These are phyloP conservation scores for Brassica balearica DNA, from an alignment of 441 rosid genomes.

Conservation along the genomic window DNA sequence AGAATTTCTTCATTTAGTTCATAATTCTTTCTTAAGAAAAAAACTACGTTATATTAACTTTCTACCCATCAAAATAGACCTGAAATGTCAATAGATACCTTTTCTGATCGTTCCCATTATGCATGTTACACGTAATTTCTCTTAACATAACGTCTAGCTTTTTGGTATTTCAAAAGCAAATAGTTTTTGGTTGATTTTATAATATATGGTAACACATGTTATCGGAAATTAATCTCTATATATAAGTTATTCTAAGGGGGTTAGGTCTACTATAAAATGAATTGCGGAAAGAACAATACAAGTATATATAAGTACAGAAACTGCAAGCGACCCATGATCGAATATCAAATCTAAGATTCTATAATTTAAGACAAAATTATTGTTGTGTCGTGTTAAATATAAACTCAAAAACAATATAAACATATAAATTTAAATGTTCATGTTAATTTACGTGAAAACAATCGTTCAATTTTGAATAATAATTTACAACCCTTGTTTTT, in stretches of 20 bases:
- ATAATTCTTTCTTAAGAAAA: not conserved
- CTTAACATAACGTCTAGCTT: not conserved
- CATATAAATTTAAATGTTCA: not conserved
- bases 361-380: not conserved
- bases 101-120: constrained; percentile 31
- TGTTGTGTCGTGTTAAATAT: not conserved
- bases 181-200: not conserved
- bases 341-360: not conserved
- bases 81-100: constrained; percentile 1
- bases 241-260: not conserved
- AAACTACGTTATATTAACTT: not conserved
- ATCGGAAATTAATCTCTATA: not conserved
- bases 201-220: not conserved
- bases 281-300: not conserved
- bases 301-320: not conserved
- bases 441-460: not conserved
- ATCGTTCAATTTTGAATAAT: not conserved
- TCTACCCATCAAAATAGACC: constrained; percentile 27
- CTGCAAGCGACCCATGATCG: not conserved
- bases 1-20: not conserved
- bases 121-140: not conserved
- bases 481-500: not conserved
- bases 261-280: not conserved
- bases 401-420: not conserved
- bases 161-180: not conserved